These are phyloP conservation scores for Fusarium humuli DNA, from an alignment of 2,329 filamentous ascomycete genomes.

Conservation along the genomic window DNA sequence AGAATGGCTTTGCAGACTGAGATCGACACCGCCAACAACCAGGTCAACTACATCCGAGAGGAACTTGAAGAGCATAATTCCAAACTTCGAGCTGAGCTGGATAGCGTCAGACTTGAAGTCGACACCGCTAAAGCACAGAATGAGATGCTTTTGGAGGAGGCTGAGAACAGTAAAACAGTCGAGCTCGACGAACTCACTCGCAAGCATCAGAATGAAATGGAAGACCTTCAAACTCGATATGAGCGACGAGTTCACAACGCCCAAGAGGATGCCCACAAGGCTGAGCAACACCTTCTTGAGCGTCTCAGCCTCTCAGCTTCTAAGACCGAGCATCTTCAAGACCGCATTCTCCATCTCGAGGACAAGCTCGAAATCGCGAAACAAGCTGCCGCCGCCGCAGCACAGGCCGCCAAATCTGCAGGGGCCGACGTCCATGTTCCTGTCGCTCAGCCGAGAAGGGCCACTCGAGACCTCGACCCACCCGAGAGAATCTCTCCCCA, in stretches of 20 bases:
- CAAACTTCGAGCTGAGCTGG: slow-evolving; percentile 78
- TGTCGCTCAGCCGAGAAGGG: slow-evolving; percentile 38
- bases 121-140: slow-evolving; percentile 84
- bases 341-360: slow-evolving; percentile 85
- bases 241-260: slow-evolving; percentile 78
- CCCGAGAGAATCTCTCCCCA: slow-evolving; percentile 94
- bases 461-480: slow-evolving; percentile 59
- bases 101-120: slow-evolving; percentile 80
- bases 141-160: slow-evolving; percentile 87
- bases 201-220: slow-evolving; percentile 75
- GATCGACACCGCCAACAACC: slow-evolving; percentile 83
- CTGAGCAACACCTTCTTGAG: slow-evolving; percentile 83
- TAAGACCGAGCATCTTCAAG: slow-evolving; percentile 86
- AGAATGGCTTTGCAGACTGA: slow-evolving; percentile 83
- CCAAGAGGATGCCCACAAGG: slow-evolving; percentile 83
- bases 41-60: slow-evolving; percentile 84
- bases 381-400: slow-evolving; percentile 85
- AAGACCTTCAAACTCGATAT: slow-evolving; percentile 81
- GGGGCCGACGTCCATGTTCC: slow-evolving; percentile 55
- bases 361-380: slow-evolving; percentile 92
- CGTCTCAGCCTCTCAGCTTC: slow-evolving; percentile 84
- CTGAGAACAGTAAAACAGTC: slow-evolving; percentile 74
- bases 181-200: slow-evolving; percentile 62
- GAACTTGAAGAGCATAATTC: slow-evolving; percentile 84
- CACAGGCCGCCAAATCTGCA: slow-evolving; percentile 75